Evolutionary conservation across 2,329 filamentous ascomycete genomes (phyloP).

Genomic region (Hymenoscyphus repandus): DNA sequence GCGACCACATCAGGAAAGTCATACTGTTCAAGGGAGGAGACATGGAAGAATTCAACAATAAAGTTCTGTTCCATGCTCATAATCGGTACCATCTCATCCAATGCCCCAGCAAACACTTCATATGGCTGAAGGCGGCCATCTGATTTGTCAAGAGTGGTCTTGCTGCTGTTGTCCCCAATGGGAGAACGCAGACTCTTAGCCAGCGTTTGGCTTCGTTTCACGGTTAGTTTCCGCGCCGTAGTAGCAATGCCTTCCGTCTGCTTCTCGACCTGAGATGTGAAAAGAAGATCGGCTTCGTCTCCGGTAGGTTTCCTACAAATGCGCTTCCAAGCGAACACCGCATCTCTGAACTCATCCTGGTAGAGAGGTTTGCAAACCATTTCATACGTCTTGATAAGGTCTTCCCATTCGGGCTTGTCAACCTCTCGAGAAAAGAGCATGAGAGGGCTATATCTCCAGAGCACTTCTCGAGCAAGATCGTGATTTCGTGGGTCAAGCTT

Average conservation of each 20-base stretch:
- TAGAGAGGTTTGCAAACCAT: slow-evolving; percentile 72
- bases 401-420: slow-evolving; percentile 75
- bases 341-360: slow-evolving; percentile 74
- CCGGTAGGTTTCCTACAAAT: slow-evolving; percentile 68
- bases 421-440: slow-evolving; percentile 86
- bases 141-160: slow-evolving; percentile 48
- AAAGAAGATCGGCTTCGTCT: slow-evolving; percentile 80
- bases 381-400: slow-evolving; percentile 74
- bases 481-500: slow-evolving; percentile 70
- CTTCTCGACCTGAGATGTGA: slow-evolving; percentile 78
- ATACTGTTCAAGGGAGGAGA: slow-evolving; percentile 72
- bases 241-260: slow-evolving; percentile 73
- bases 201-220: slow-evolving; percentile 87
- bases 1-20: slow-evolving; percentile 82
- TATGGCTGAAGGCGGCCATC: slow-evolving; percentile 67
- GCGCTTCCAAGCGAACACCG: slow-evolving; percentile 73
- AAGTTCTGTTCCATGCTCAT: slow-evolving; percentile 96
- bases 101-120: slow-evolving; percentile 73
- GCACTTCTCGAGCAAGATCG: slow-evolving; percentile 61
- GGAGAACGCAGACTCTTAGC: slow-evolving; percentile 68
- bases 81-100: slow-evolving; percentile 77
- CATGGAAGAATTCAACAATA: slow-evolving; percentile 92
- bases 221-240: slow-evolving; percentile 82
- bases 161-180: slow-evolving; percentile 53
- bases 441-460: slow-evolving; percentile 86